Conservation (phyloP, 2,329 filamentous ascomycete genomes). For the Arthrocladium fulminans region DNA sequence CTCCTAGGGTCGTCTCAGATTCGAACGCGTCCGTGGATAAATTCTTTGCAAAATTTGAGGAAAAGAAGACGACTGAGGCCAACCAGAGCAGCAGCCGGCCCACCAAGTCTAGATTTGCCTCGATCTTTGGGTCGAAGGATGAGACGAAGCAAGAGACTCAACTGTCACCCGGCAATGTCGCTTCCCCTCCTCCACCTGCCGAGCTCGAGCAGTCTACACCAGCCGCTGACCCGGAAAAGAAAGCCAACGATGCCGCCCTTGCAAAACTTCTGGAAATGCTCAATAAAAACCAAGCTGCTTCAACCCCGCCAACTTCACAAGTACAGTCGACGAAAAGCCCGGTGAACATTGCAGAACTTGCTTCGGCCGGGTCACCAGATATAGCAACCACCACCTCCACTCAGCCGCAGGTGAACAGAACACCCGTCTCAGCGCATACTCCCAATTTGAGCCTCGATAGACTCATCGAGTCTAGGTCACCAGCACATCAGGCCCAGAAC, state of each 20-base stretch:
- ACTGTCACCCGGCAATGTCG: constrained; percentile 8
- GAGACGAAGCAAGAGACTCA: constrained; percentile 23
- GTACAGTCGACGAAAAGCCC: constrained; percentile 1
- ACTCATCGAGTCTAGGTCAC: constrained; percentile 13
- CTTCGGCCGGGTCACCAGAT: background rate
- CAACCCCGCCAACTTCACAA: constrained; percentile 31
- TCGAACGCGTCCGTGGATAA: constrained; percentile 22
- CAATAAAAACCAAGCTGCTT: constrained; percentile 44
- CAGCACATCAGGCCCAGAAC: constrained; percentile 12
- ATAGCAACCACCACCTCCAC: background rate
- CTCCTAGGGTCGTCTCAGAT: constrained; percentile 19
- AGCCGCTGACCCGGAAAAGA: constrained; percentile 56
- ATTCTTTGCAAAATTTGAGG: constrained; percentile 21
- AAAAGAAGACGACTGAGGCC: constrained; percentile 29
- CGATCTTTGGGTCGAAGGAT: constrained; percentile 56
- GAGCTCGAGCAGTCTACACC: constrained; percentile 14
- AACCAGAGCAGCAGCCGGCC: constrained; percentile 44
- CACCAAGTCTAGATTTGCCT: constrained; percentile 79
- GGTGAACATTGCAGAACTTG: constrained; percentile 2
- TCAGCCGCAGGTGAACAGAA: background rate
- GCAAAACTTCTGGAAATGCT: constrained; percentile 74
- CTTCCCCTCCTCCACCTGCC: constrained; percentile 26
- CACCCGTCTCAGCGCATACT: background rate
- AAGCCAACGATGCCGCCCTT: constrained; percentile 56
- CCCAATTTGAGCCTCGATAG: constrained; percentile 9